phyloP scores from a whole-genome alignment of 257 asterid genomes.

The Petunia secreta region DNA sequence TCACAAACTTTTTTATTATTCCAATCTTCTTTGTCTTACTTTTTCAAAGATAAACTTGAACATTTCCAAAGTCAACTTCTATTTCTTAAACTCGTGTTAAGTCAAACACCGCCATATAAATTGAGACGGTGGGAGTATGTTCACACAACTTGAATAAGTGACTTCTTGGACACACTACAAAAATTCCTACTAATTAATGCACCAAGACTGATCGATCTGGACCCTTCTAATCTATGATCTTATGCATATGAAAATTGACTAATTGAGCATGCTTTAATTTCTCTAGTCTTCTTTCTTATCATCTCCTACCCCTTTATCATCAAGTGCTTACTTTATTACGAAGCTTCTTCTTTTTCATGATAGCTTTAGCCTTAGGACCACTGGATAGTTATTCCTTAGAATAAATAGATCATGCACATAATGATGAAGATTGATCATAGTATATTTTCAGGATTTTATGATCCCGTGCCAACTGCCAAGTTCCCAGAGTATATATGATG shows the following conservation, averaged over 20 bases:
- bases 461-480: too few species aligned
- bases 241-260: neutral
- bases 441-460: too few species aligned
- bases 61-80: too few species aligned
- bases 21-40: too few species aligned
- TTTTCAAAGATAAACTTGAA: too few species aligned
- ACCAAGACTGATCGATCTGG: neutral
- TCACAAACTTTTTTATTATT: too few species aligned
- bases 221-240: neutral
- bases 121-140: too few species aligned
- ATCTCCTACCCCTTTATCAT: neutral
- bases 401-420: neutral
- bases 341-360: slow-evolving; percentile 5
- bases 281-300: neutral
- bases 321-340: neutral
- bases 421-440: neutral
- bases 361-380: slow-evolving; percentile 15
- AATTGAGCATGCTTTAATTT: slow-evolving; percentile 1
- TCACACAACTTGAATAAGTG: too few species aligned
- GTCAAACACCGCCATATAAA: too few species aligned
- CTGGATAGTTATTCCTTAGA: neutral
- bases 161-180: neutral
- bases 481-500: too few species aligned
- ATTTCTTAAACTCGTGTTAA: too few species aligned
- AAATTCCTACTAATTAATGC: neutral